These are phyloP conservation scores for Schizopora paradoxa DNA, from an alignment of 1,284 basidiomycete genomes.

Conservation along the genomic window DNA sequence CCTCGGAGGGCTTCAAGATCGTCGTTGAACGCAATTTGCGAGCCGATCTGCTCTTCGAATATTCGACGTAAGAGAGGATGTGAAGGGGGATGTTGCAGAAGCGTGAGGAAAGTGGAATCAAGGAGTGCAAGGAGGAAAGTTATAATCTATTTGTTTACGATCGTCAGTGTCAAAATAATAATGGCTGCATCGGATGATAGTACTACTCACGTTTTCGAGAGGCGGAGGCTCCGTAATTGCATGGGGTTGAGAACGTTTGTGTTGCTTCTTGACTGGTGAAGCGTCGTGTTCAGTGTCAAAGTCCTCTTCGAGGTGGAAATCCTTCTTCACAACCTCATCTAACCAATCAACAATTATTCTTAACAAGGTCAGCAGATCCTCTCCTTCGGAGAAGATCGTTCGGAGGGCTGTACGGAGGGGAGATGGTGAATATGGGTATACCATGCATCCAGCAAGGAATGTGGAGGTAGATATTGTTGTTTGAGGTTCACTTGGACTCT, in stretches of 20 bases:
- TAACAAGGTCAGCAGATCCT: conserved; percentile 46
- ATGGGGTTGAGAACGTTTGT: conserved; percentile 5
- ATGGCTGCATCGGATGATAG: conserved; percentile 1
- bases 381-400: conserved; percentile 45
- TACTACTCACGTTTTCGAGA: conserved; percentile 43
- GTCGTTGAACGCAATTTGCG: conserved; percentile 46
- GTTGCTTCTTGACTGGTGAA: conserved; percentile 13
- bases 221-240: conserved; percentile 31
- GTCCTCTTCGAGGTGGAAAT: conserved; percentile 37
- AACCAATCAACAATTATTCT: conserved; percentile 54
- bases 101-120: conserved; percentile 60
- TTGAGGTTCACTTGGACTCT: neutral
- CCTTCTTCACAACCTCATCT: conserved; percentile 34
- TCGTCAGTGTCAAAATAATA: neutral
- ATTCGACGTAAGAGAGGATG: conserved; percentile 43
- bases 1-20: conserved; percentile 50
- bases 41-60: conserved; percentile 47
- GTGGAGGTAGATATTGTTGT: conserved; percentile 28
- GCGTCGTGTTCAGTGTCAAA: conserved; percentile 28
- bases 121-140: conserved; percentile 56
- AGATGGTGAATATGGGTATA: conserved; percentile 46
- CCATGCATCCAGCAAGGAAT: conserved; percentile 47
- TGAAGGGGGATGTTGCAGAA: conserved; percentile 55
- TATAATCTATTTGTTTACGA: conserved; percentile 38
- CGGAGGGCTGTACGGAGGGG: conserved; percentile 53